Evolutionary conservation across 176 grass and related monocot species (phyloP).

Genomic region (Tillandsia fasciculata): DNA sequence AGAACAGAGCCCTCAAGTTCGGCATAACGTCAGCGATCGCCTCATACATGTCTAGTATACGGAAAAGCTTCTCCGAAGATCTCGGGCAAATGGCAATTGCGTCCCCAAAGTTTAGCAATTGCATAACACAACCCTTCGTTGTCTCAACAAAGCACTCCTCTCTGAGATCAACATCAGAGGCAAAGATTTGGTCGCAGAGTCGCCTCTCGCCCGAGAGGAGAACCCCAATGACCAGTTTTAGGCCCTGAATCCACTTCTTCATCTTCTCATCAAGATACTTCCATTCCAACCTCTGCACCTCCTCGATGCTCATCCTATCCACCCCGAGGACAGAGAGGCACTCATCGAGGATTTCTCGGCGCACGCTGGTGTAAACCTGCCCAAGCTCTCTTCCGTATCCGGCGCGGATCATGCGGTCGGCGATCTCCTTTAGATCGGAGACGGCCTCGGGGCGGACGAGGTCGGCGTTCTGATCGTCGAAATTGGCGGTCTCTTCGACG

Average conservation of each 20-base stretch:
- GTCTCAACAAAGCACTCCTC: slow-evolving; percentile 82
- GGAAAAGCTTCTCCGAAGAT: slow-evolving; percentile 77
- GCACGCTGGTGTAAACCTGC: slow-evolving; percentile 66
- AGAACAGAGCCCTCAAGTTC: slow-evolving; percentile 53
- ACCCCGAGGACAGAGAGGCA: slow-evolving; percentile 67
- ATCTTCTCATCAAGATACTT: slow-evolving; percentile 77
- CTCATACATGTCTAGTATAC: slow-evolving; percentile 91
- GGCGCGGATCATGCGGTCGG: slow-evolving; percentile 57
- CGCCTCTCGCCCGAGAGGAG: slow-evolving; percentile 61
- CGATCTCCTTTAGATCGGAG: slow-evolving; percentile 39
- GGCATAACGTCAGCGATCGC: slow-evolving; percentile 74
- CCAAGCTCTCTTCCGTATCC: slow-evolving; percentile 60
- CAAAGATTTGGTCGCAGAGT: slow-evolving; percentile 66
- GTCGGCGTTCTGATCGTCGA: slow-evolving; percentile 62
- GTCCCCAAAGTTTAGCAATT: slow-evolving; percentile 84
- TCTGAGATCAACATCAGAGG: slow-evolving; percentile 41
- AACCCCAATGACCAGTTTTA: slow-evolving; percentile 56
- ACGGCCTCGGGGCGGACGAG: slow-evolving; percentile 59
- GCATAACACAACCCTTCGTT: slow-evolving; percentile 72
- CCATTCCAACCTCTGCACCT: slow-evolving; percentile 89
- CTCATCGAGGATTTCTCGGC: slow-evolving; percentile 72
- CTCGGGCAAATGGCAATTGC: slow-evolving; percentile 68
- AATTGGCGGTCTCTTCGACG: slow-evolving; percentile 20
- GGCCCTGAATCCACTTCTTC: slow-evolving; percentile 89
- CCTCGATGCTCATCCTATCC: slow-evolving; percentile 84